A percentile compares a stretch with the other conserved stretches of the same genome.
These are phyloP conservation scores for Remersonia thermophila DNA, from an alignment of 2,329 filamentous ascomycete species.

Conservation along the genomic window DNA sequence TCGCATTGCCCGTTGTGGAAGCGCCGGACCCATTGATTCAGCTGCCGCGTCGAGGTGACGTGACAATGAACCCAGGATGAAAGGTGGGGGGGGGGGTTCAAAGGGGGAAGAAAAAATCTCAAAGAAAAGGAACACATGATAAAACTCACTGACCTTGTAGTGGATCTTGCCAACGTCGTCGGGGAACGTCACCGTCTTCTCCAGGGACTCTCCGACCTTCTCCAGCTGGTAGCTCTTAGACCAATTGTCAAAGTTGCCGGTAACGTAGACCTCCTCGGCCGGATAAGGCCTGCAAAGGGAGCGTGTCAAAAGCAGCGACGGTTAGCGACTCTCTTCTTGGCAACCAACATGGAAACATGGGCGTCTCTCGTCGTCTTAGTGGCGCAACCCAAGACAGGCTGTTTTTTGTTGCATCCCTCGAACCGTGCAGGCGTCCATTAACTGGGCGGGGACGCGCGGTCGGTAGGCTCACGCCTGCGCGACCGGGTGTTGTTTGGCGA, in stretches of 20 bases:
- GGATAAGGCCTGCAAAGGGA: slow-evolving; percentile 58
- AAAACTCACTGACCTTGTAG: slow-evolving; percentile 66
- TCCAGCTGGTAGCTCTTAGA: slow-evolving; percentile 73
- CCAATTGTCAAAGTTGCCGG: slow-evolving; percentile 94
- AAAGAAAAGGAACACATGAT: slow-evolving; percentile 4
- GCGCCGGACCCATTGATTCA: too few relatives aligned
- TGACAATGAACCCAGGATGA: too few relatives aligned
- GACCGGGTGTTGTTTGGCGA: too few relatives aligned
- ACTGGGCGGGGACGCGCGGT: background rate
- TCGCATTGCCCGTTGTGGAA: too few relatives aligned
- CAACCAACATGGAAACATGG: too few relatives aligned
- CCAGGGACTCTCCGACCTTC: slow-evolving; percentile 59
- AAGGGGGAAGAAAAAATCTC: too few relatives aligned
- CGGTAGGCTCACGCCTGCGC: too few relatives aligned
- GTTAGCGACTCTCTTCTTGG: slow-evolving; percentile 11
- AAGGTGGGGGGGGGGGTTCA: too few relatives aligned
- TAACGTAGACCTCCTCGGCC: slow-evolving; percentile 83
- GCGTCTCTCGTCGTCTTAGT: slow-evolving; percentile 7
- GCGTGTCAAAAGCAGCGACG: background rate
- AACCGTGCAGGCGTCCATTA: background rate
- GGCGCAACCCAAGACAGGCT: slow-evolving; percentile 7
- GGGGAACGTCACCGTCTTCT: slow-evolving; percentile 68
- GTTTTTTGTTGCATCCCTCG: background rate
- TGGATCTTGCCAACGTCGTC: slow-evolving; percentile 59
- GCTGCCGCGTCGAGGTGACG: too few relatives aligned